Evolutionary conservation across 305 asterid species (phyloP).

Genomic region (Coffea humblotiana): DNA sequence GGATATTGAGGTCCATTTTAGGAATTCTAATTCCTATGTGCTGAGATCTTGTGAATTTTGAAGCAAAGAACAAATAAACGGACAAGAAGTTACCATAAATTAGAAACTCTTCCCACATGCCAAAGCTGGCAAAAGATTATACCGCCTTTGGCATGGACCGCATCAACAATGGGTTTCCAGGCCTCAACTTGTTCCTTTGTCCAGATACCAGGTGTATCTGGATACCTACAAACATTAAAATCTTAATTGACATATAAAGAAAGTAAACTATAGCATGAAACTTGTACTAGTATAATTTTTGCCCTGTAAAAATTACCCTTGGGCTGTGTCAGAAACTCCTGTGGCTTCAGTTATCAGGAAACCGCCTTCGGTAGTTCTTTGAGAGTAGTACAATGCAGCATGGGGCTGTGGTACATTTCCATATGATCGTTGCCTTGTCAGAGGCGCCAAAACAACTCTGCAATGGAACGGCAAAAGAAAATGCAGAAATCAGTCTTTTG

Average conservation of each 20-base stretch:
- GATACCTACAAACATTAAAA: slow-evolving; percentile 11
- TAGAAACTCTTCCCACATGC: slow-evolving; percentile 29
- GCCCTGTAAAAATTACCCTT: slow-evolving; percentile 14
- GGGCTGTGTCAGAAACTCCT: slow-evolving; percentile 26
- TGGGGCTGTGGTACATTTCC: slow-evolving; percentile 27
- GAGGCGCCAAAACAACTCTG: slow-evolving; percentile 31
- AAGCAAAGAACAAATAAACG: no score
- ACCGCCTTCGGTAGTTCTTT: slow-evolving; percentile 32
- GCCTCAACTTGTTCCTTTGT: slow-evolving; percentile 33
- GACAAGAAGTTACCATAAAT: slow-evolving; percentile 8
- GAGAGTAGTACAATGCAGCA: slow-evolving; percentile 24
- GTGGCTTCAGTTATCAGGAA: slow-evolving; percentile 33
- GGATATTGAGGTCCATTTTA: no score
- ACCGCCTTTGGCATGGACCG: slow-evolving; percentile 30
- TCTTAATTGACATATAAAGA: no score
- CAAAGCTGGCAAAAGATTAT: slow-evolving; percentile 30
- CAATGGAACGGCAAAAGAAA: no score
- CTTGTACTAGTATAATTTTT: no score
- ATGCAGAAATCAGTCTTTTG: no score
- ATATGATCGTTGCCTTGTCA: slow-evolving; percentile 31
- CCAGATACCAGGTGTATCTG: slow-evolving; percentile 30
- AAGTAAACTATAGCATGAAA: no score
- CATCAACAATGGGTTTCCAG: slow-evolving; percentile 33
- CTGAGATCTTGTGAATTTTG: no score
- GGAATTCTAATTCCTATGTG: no score